Conservation (phyloP, 169 alveolate species). For the Besnoitia besnoiti region DNA sequence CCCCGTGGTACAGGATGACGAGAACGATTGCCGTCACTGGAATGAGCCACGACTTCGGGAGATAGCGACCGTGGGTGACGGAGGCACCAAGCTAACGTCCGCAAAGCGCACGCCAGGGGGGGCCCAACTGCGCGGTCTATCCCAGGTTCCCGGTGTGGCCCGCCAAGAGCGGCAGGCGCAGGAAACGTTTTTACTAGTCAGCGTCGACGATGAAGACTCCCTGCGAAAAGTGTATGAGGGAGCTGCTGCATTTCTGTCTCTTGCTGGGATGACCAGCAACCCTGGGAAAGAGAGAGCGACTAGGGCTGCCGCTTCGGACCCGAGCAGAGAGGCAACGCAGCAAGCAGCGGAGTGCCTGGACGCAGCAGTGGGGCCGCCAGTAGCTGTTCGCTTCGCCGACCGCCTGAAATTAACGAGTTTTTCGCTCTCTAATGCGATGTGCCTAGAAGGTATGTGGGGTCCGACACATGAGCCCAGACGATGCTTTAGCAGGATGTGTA, state of each 20-base stretch:
- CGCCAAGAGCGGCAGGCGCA: neutral
- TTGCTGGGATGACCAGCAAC: neutral
- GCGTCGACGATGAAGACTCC: neutral
- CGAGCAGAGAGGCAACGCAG: neutral
- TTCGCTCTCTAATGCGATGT: neutral
- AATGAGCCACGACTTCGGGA: too few species aligned
- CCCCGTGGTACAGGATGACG: too few species aligned
- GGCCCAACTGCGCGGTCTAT: neutral
- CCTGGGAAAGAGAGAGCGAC: neutral
- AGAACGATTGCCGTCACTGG: too few species aligned
- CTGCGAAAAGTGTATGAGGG: neutral
- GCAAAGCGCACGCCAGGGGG: neutral
- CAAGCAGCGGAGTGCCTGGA: neutral
- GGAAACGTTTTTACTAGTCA: neutral
- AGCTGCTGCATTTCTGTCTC: neutral
- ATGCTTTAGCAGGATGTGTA: too few species aligned
- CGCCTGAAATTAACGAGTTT: neutral
- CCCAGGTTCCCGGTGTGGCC: neutral
- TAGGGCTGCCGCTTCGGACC: neutral
- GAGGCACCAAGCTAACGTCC: too few species aligned
- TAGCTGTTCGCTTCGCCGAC: neutral
- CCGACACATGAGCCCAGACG: too few species aligned
- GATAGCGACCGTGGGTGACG: too few species aligned
- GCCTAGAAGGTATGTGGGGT: slow-evolving; percentile 27
- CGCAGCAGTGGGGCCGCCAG: neutral